These are phyloP conservation scores for Shiraia sp. DNA, from an alignment of 2,329 filamentous ascomycete genomes.

Conservation along the genomic window DNA sequence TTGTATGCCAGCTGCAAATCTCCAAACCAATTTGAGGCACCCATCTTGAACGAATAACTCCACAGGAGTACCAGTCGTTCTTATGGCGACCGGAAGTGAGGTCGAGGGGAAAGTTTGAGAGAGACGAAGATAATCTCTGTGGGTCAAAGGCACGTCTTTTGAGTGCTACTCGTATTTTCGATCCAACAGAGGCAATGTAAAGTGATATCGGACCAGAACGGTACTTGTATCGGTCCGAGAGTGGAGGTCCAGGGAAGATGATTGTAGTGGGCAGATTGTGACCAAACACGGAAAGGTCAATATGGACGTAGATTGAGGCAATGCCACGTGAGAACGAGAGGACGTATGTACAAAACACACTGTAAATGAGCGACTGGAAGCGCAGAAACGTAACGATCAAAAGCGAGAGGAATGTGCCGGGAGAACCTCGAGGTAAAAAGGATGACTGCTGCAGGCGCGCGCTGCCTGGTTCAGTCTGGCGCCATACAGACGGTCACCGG, in stretches of 20 bases:
- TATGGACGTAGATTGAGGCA: constrained; percentile 2
- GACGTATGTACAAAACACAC: constrained; percentile 42
- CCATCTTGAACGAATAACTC: constrained; percentile 18
- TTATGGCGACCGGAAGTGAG: constrained; percentile 2
- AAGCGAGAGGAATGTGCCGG: constrained; percentile 15
- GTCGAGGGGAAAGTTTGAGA: constrained; percentile 1
- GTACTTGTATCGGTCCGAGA: constrained; percentile 7
- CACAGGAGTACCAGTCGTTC: background rate
- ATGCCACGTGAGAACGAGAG: constrained; percentile 30
- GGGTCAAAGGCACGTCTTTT: background rate
- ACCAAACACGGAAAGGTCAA: constrained; percentile 15
- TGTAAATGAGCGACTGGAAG: constrained; percentile 23
- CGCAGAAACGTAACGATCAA: constrained; percentile 23
- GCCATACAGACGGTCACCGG: constrained; percentile 27
- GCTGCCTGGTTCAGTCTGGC: constrained; percentile 26
- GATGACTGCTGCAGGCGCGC: constrained; percentile 19
- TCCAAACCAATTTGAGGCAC: constrained; percentile 37
- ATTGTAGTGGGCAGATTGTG: constrained; percentile 19
- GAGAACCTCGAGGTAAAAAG: constrained; percentile 34
- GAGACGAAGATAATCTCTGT: background rate
- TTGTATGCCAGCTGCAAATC: constrained; percentile 43
- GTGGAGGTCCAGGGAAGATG: constrained; percentile 7
- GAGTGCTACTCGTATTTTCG: background rate
- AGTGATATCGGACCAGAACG: constrained; percentile 1
- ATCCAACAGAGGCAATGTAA: no score